A percentile compares a stretch with the other conserved stretches of the same genome.
Evolutionary conservation across 2,329 filamentous ascomycete species (phyloP).

Genomic region (Penicillium fuscoglaucum): DNA sequence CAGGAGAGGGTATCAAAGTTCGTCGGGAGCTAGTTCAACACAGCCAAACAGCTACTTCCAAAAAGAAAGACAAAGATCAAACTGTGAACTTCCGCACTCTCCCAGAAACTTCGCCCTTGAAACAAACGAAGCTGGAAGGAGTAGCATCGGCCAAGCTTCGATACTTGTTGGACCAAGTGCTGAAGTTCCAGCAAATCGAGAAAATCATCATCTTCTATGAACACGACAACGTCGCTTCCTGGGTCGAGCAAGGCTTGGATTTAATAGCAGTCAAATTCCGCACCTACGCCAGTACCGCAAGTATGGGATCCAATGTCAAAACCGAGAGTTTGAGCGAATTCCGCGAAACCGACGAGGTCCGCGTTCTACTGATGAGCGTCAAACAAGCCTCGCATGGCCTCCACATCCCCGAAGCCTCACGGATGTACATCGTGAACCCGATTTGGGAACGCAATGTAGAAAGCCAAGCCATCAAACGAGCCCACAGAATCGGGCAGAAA

Average conservation of each 20-base stretch:
- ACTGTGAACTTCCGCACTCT: slow-evolving; percentile 22
- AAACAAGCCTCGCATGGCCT: slow-evolving; percentile 83
- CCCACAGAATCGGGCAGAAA: slow-evolving; percentile 80
- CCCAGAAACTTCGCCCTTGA: slow-evolving; percentile 53
- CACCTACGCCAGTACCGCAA: slow-evolving; percentile 53
- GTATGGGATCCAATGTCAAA: slow-evolving; percentile 61
- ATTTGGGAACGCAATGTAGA: slow-evolving; percentile 82
- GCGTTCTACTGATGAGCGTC: slow-evolving; percentile 89
- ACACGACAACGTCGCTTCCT: slow-evolving; percentile 80
- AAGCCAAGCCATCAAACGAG: slow-evolving; percentile 87
- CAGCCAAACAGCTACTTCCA: slow-evolving; percentile 8
- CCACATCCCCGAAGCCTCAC: slow-evolving; percentile 77
- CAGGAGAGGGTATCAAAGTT: slow-evolving; percentile 43
- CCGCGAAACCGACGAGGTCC: slow-evolving; percentile 66
- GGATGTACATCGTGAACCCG: slow-evolving; percentile 87
- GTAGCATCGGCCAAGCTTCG: slow-evolving; percentile 85
- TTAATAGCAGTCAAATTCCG: slow-evolving; percentile 63
- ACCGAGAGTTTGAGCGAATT: slow-evolving; percentile 78
- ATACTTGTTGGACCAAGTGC: slow-evolving; percentile 74
- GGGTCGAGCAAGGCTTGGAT: slow-evolving; percentile 80
- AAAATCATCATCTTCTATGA: slow-evolving; percentile 95
- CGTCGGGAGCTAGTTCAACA: slow-evolving; percentile 30
- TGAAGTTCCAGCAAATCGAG: slow-evolving; percentile 66
- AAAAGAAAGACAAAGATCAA: too few species aligned
- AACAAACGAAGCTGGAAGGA: slow-evolving; percentile 65